Percentiles rank a stretch among this genome's conserved stretches.
Evolutionary conservation across 352 stramenopile genomes (phyloP).

Genomic region (Phytophthora sojae): DNA sequence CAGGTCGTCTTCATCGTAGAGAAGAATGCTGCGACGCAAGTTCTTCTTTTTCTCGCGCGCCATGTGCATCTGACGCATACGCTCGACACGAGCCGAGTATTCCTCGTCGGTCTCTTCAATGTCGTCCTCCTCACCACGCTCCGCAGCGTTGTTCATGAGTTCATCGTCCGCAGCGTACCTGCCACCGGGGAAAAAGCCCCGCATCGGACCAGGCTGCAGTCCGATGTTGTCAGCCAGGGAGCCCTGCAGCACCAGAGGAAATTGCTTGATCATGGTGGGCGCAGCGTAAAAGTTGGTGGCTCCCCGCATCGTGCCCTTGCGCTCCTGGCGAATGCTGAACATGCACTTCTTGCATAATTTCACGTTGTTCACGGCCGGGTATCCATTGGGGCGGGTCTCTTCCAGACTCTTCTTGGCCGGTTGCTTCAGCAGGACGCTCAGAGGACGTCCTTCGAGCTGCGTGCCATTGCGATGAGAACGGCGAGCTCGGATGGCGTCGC

Average conservation of each 20-base stretch:
- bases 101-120: constrained; percentile 51
- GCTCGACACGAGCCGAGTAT: constrained; percentile 64
- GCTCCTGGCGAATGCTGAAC: constrained; percentile 68
- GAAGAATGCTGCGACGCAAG: constrained; percentile 42
- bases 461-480: constrained; percentile 20
- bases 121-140: constrained; percentile 45
- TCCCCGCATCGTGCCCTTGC: constrained; percentile 59
- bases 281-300: constrained; percentile 58
- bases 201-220: constrained; percentile 36
- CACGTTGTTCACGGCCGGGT: constrained; percentile 68
- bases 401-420: constrained; percentile 54
- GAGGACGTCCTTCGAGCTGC: constrained; percentile 23
- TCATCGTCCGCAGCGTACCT: constrained; percentile 51
- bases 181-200: constrained; percentile 44
- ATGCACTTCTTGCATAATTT: constrained; percentile 87
- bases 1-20: constrained; percentile 55
- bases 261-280: constrained; percentile 59
- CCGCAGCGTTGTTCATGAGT: constrained; percentile 31
- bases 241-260: constrained; percentile 49
- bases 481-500: not conserved
- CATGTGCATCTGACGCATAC: constrained; percentile 72
- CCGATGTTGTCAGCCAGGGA: constrained; percentile 41
- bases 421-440: constrained; percentile 45
- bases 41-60: constrained; percentile 72
- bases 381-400: constrained; percentile 49